A percentile compares a stretch with the other conserved stretches of the same genome.
phyloP scores from a whole-genome alignment of 139 green algal species.

The Chlamydomonas sp. region DNA sequence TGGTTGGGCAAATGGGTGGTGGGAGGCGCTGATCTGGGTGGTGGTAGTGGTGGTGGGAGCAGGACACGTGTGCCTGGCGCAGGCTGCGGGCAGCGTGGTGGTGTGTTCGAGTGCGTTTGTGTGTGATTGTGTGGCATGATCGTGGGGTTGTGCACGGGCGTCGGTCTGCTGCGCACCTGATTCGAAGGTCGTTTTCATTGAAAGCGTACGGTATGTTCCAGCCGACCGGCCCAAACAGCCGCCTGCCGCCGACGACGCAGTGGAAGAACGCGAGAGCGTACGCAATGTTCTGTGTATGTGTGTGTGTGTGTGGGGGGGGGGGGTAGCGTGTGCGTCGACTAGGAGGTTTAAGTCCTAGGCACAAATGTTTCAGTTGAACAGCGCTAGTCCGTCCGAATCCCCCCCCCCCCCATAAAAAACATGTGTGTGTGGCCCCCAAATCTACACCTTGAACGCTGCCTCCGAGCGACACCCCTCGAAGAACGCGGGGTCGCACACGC shows the following conservation, averaged over 20 bases:
- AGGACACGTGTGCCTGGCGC: conserved; percentile 63
- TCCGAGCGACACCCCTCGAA: conserved; percentile 37
- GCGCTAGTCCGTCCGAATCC: no score
- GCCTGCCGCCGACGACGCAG: conserved; percentile 40
- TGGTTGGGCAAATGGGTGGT: no score
- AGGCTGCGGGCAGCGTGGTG: no score
- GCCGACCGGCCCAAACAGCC: conserved; percentile 27
- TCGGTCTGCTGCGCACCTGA: no score
- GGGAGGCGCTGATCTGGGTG: no score
- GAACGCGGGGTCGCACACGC: conserved; percentile 40
- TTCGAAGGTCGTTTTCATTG: conserved; percentile 69
- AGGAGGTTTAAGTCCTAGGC: no score
- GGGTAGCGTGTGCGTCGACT: not conserved
- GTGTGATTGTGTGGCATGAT: no score
- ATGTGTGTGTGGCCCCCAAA: not conserved
- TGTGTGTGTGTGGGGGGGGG: not conserved
- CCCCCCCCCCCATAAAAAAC: no score
- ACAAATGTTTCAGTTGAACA: no score
- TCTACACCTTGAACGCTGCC: conserved; percentile 13
- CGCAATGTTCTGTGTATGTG: conserved; percentile 36
- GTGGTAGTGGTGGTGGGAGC: conserved; percentile 39
- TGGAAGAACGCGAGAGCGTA: conserved; percentile 69
- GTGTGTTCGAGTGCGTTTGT: no score
- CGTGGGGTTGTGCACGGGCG: no score
- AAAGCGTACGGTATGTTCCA: conserved; percentile 57